Conservation (phyloP, 1,284 basidiomycete species). For the Ganoderma sinense region DNA sequence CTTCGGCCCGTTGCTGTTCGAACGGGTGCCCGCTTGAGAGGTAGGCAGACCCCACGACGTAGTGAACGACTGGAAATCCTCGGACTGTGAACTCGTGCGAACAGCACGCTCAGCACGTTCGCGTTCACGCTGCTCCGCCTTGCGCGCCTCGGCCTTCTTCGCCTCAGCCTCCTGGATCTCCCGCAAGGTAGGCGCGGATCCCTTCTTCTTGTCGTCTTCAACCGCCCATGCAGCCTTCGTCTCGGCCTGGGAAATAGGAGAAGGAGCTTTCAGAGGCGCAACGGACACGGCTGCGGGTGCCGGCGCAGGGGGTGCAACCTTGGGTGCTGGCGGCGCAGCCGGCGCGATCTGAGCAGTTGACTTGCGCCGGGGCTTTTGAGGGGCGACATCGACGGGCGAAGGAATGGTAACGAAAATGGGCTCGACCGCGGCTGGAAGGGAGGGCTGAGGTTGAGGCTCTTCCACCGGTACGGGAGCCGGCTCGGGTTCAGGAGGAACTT, state of each 20-base stretch:
- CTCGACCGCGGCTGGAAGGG: constrained; percentile 22
- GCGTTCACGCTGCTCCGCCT: constrained; percentile 70
- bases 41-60: constrained; percentile 84
- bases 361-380: constrained; percentile 39
- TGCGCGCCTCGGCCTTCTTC: constrained; percentile 80
- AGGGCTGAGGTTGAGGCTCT: constrained; percentile 18
- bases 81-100: constrained; percentile 52
- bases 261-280: constrained; percentile 31
- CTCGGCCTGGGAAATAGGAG: constrained; percentile 40
- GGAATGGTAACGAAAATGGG: constrained; percentile 32
- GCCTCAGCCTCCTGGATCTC: constrained; percentile 97
- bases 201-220: constrained; percentile 67
- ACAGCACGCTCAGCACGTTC: constrained; percentile 66
- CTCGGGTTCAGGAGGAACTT: constrained; percentile 21
- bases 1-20: constrained; percentile 47
- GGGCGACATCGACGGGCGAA: constrained; percentile 31
- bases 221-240: constrained; percentile 66
- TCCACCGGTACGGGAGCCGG: constrained; percentile 18
- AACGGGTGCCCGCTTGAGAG: constrained; percentile 69
- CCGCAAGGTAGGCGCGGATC: constrained; percentile 73
- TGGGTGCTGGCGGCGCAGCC: constrained; percentile 23
- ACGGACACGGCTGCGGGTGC: constrained; percentile 3
- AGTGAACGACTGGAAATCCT: constrained; percentile 68
- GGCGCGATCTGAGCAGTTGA: constrained; percentile 32
- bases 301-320: constrained; percentile 22